Conservation (phyloP, 164 flowering plant genomes). For the Chimonanthus praecox region DNA sequence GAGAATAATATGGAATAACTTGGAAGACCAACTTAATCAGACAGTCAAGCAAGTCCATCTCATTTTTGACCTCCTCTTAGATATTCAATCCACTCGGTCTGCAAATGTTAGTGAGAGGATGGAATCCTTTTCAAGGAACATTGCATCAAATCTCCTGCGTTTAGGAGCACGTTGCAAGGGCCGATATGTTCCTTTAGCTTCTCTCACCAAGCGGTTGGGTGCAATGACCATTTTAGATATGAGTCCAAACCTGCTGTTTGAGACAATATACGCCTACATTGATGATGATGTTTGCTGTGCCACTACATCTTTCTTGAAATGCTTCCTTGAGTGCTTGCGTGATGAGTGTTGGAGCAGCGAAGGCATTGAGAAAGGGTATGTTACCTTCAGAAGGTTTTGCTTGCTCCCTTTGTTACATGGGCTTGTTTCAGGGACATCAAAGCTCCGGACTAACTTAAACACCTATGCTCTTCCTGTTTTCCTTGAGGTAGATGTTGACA, state of each 20-base stretch:
- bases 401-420: conserved; percentile 78
- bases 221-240: conserved; percentile 64
- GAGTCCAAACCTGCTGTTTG: conserved; percentile 55
- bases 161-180: conserved; percentile 95
- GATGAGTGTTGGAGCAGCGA: conserved; percentile 93
- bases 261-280: conserved; percentile 59
- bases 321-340: conserved; percentile 80
- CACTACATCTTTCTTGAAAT: conserved; percentile 81
- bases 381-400: conserved; percentile 52
- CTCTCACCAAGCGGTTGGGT: conserved; percentile 86
- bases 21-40: conserved; percentile 97
- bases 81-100: conserved; percentile 49
- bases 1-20: conserved; percentile 89
- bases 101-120: conserved; percentile 40
- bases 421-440: conserved; percentile 80
- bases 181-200: conserved; percentile 88
- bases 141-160: conserved; percentile 65
- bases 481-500: conserved; percentile 79
- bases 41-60: conserved; percentile 98
- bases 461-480: conserved; percentile 79
- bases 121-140: conserved; percentile 42
- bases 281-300: conserved; percentile 98
- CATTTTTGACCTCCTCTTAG: conserved; percentile 81
- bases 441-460: conserved; percentile 84
- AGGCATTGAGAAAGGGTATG: conserved; percentile 80